phyloP scores from a whole-genome alignment of 352 stramenopile genomes.

The Globisporangium megalacanthum region DNA sequence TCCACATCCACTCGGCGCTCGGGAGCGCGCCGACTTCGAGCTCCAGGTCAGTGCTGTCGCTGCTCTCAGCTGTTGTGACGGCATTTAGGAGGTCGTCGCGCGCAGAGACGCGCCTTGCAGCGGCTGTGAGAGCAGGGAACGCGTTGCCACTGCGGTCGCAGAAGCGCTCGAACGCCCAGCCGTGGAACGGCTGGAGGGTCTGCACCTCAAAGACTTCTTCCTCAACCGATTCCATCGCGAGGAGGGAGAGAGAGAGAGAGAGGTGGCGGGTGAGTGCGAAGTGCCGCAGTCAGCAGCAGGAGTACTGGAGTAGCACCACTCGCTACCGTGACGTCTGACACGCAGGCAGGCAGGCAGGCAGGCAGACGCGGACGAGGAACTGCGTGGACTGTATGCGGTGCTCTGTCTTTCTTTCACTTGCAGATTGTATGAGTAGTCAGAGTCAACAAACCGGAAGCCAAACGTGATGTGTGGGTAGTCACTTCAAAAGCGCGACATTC shows the following conservation, averaged over 20 bases:
- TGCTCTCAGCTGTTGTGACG: conserved; percentile 25
- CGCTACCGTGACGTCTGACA: too few species aligned
- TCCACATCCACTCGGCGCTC: conserved; percentile 79
- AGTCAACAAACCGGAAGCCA: too few species aligned
- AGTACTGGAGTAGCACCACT: too few species aligned
- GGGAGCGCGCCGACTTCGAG: conserved; percentile 64
- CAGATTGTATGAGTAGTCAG: too few species aligned
- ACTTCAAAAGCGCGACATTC: too few species aligned
- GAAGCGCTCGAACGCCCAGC: conserved; percentile 75
- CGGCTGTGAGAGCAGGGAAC: conserved; percentile 47
- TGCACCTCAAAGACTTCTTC: conserved; percentile 87
- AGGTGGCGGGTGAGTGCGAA: not conserved
- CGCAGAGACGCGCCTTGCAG: conserved; percentile 27
- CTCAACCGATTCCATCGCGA: conserved; percentile 55
- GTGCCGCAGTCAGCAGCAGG: too few species aligned
- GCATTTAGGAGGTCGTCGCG: conserved; percentile 55
- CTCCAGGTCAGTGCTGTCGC: not conserved
- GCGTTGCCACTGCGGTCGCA: conserved; percentile 76
- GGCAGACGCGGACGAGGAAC: too few species aligned
- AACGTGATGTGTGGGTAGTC: too few species aligned
- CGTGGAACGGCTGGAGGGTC: conserved; percentile 74
- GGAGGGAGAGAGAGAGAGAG: too few species aligned
- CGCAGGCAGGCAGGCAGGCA: too few species aligned
- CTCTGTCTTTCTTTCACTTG: too few species aligned
- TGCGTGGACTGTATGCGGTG: too few species aligned